A percentile compares a stretch with the other conserved stretches of the same genome.
Conservation (phyloP, 2,329 filamentous ascomycete species). For the Botrytis elliptica region DNA sequence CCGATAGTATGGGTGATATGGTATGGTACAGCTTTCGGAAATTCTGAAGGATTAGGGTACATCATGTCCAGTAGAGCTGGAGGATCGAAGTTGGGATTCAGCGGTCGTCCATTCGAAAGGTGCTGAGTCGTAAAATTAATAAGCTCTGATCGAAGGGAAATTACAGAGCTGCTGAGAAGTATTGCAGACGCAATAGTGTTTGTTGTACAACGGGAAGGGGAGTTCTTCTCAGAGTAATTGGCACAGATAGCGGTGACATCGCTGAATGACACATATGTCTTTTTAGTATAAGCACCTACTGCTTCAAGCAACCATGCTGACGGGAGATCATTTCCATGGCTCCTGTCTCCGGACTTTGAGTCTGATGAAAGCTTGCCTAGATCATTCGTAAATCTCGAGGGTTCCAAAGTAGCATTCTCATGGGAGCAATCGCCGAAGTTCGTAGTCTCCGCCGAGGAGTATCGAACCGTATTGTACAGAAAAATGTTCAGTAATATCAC, state of each 20-base stretch:
- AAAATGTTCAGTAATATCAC: not conserved
- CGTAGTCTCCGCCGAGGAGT: not conserved
- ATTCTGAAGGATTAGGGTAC: not conserved
- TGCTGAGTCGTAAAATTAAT: not conserved
- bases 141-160: not conserved
- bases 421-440: not conserved
- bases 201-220: not conserved
- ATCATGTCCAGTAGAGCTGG: not conserved
- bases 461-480: not conserved
- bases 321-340: not conserved
- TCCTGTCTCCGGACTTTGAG: not conserved
- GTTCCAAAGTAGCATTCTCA: not conserved
- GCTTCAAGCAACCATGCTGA: not conserved
- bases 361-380: not conserved
- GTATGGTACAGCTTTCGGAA: not conserved
- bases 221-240: not conserved
- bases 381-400: not conserved
- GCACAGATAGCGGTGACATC: not conserved
- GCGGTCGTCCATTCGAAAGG: not conserved
- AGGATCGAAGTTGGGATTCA: not conserved
- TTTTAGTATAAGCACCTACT: not conserved
- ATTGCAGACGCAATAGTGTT: constrained; percentile 3
- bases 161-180: not conserved
- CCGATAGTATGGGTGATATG: not conserved
- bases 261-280: not conserved